A percentile compares a stretch with the other conserved stretches of the same genome.
Conservation (phyloP, 345 rosid genomes). For the Anacardium occidentale region DNA sequence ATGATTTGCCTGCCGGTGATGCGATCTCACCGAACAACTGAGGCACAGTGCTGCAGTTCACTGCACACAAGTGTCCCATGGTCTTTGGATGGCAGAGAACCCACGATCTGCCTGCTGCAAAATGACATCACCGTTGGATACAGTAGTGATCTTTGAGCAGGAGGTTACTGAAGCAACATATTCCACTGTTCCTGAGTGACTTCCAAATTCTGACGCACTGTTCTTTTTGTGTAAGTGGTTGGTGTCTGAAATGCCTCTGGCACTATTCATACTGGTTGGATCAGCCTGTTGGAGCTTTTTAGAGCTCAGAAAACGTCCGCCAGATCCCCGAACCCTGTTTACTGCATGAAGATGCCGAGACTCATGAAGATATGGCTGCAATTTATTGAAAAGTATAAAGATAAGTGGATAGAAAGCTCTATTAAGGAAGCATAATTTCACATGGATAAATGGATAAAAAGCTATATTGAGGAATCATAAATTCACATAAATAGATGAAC, state of each 20-base stretch:
- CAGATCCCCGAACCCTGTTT: constrained; percentile 49
- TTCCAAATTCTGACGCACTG: constrained; percentile 5
- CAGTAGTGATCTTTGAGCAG: constrained; percentile 22
- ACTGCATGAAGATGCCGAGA: constrained; percentile 53
- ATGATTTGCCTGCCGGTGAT: constrained; percentile 50
- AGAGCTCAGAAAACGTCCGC: constrained; percentile 50
- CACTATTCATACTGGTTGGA: constrained; percentile 2
- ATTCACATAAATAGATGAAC: neutral
- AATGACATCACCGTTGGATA: constrained; percentile 14
- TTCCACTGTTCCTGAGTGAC: constrained; percentile 11
- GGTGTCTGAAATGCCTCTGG: constrained; percentile 8
- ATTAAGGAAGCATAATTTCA: neutral
- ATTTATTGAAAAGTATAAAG: neutral
- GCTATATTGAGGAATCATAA: too few relatives aligned
- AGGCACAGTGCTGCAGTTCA: constrained; percentile 27
- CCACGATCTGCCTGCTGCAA: constrained; percentile 20
- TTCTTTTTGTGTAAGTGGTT: neutral
- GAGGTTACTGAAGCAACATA: constrained; percentile 22
- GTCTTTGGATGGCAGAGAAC: constrained; percentile 24
- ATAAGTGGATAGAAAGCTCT: neutral
- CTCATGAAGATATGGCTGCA: constrained; percentile 60
- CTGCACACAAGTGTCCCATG: constrained; percentile 18
- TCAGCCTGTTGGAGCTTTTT: constrained; percentile 29
- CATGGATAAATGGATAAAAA: too few relatives aligned
- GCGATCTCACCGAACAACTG: constrained; percentile 34